phyloP scores from a whole-genome alignment of 768 basidiomycete species.

The Zangia roseola region DNA sequence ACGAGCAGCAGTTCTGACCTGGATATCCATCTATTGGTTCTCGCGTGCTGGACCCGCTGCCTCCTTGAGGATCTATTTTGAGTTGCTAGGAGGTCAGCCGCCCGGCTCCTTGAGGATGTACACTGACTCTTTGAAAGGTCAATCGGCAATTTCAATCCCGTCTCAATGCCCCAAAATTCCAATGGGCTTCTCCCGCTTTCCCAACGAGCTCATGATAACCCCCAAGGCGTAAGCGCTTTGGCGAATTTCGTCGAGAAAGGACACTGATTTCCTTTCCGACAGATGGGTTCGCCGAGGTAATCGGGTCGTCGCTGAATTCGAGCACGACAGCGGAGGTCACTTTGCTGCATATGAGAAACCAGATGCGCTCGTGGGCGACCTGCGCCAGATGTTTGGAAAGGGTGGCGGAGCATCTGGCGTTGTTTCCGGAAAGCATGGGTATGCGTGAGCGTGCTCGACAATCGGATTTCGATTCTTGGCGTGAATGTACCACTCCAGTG shows the following conservation, averaged over 20 bases:
- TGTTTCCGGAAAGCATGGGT: constrained; percentile 45
- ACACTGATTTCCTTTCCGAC: background rate
- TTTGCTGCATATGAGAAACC: constrained; percentile 58
- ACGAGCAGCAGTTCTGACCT: constrained; percentile 47
- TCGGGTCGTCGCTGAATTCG: constrained; percentile 46
- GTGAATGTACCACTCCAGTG: too few species aligned
- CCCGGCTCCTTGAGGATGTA: constrained; percentile 60
- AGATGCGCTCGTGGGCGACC: constrained; percentile 44
- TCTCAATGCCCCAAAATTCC: constrained; percentile 33
- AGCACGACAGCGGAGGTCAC: constrained; percentile 54
- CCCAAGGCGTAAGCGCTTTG: constrained; percentile 38
- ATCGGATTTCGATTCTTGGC: too few species aligned
- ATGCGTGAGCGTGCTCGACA: constrained; percentile 17
- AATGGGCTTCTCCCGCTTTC: constrained; percentile 51
- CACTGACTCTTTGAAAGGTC: constrained; percentile 39
- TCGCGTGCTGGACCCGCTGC: constrained; percentile 58
- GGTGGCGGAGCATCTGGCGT: constrained; percentile 49
- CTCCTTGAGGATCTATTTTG: constrained; percentile 61
- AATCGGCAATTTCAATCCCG: fast-evolving
- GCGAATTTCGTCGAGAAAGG: background rate
- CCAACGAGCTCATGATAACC: constrained; percentile 40
- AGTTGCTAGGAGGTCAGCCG: constrained; percentile 35
- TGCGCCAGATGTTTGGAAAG: constrained; percentile 57
- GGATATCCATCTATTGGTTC: constrained; percentile 60
- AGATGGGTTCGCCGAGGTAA: constrained; percentile 44